Base-by-base conservation (phyloP, 805 yeast genomes). In the Candida oleophila region DNA sequence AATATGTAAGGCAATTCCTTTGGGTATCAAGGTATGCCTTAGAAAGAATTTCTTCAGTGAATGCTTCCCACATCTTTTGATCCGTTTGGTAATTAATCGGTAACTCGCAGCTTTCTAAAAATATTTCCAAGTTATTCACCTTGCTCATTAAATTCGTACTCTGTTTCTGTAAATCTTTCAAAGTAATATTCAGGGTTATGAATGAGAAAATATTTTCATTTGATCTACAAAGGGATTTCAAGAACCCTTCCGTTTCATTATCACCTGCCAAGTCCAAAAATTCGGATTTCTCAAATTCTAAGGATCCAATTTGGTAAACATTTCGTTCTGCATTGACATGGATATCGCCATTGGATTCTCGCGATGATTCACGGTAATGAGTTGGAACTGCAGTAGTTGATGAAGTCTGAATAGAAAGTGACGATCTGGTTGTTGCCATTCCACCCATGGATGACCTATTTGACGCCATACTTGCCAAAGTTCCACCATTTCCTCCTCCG, bases 231-330 rank as follows among this genome's bases (percentile, higher is more conserved):
- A 65, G 50, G 12, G 77, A 71, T 55, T 76, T 76, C 42, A 82
- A 69, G 58, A 83, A 80, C 20, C 82, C 81, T 49, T 79, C 85
- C 3, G 85, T 75, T 32, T 83, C 86, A 52, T 62, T 58, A 44
- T 65, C 66, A 4, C 67, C 68, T 1, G 65, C 68, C 25, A 65
- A 50, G 48, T 65, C 68, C 21, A 65, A 50, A 52, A 82, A 74
- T 44, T 80, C 84, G 2, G 77, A 66, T 47, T 79, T 78, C 50
- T 77, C 80, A 54, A 76, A 72, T 47, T 75, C 81, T 22, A 73
- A 55, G 2, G 76, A 69, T n/a, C 77, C 77, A 21, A 73, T 73
- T 48, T 72, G 71, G 53, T 71, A 72, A 5, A 65, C 70, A 41
- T 65, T 64, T 4, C 59, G 53, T 35, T 59, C 67, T 20, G 56